These are phyloP conservation scores for Ammopiptanthus mongolicus DNA, from an alignment of 306 rosid genomes.

Conservation along the genomic window DNA sequence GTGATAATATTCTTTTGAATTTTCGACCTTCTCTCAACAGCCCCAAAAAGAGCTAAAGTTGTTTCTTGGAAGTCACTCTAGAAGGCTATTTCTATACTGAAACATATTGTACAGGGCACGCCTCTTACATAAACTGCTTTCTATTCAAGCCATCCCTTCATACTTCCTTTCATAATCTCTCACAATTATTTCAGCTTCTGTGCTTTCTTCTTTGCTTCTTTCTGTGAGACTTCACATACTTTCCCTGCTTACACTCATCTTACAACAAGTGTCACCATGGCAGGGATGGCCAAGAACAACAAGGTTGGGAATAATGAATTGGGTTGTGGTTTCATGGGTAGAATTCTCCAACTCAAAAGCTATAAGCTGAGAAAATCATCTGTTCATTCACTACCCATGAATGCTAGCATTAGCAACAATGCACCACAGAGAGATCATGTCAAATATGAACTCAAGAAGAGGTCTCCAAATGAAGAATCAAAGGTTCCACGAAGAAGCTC, in stretches of 20 bases:
- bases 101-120: constrained; percentile 20
- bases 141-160: constrained; percentile 36
- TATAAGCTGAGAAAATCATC: constrained; percentile 53
- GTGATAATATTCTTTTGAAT: constrained; percentile 4
- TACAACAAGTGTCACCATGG: constrained; percentile 25
- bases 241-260: background rate
- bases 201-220: constrained; percentile 1
- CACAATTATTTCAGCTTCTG: constrained; percentile 1
- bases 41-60: constrained; percentile 36
- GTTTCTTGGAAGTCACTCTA: constrained; percentile 86
- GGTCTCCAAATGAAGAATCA: constrained; percentile 18
- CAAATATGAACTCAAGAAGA: constrained; percentile 20
- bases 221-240: background rate
- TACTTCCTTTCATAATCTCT: constrained; percentile 22
- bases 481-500: background rate
- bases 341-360: constrained; percentile 49
- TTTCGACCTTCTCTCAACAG: constrained; percentile 15
- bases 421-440: background rate
- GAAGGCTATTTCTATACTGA: background rate
- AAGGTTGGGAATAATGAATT: constrained; percentile 31
- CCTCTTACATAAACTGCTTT: constrained; percentile 40
- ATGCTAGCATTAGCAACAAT: constrained; percentile 18
- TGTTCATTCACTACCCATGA: constrained; percentile 72
- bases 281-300: constrained; percentile 32
- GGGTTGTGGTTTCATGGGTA: constrained; percentile 69